phyloP scores from a whole-genome alignment of 495 filamentous ascomycete genomes.

The Penicillium robsamsonii region DNA sequence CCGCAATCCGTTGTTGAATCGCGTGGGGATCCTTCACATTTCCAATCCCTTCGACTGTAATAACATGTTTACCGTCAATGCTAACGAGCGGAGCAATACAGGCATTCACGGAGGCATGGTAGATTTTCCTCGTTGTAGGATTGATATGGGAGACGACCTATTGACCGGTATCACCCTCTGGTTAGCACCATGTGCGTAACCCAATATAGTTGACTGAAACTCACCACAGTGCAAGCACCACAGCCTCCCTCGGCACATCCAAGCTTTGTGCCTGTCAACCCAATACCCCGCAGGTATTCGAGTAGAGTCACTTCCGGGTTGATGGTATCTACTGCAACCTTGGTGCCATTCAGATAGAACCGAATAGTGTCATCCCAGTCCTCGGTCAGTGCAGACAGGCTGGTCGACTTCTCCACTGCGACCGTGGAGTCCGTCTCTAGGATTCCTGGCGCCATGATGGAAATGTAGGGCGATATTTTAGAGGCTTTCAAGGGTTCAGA shows the following conservation, averaged over 20 bases:
- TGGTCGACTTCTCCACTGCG: slow-evolving; percentile 37
- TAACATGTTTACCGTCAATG: slow-evolving; percentile 96
- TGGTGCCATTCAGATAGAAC: slow-evolving; percentile 97
- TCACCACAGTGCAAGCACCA: slow-evolving; percentile 92
- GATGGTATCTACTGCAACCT: slow-evolving; percentile 73
- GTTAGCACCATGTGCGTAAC: neutral
- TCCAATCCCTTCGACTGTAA: slow-evolving; percentile 97
- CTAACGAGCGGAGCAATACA: slow-evolving; percentile 90
- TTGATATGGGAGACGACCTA: slow-evolving; percentile 87
- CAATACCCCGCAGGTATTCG: slow-evolving; percentile 87
- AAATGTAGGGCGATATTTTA: neutral
- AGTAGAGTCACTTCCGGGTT: slow-evolving; percentile 92
- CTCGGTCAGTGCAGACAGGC: slow-evolving; percentile 56
- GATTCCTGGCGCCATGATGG: slow-evolving; percentile 62
- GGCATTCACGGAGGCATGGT: slow-evolving; percentile 91
- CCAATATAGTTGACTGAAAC: slow-evolving; percentile 19
- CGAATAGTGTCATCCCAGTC: slow-evolving; percentile 67
- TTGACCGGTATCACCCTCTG: neutral
- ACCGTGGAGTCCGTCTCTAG: slow-evolving; percentile 47
- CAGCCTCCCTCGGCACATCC: slow-evolving; percentile 94
- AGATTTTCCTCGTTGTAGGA: slow-evolving; percentile 83
- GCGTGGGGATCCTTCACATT: slow-evolving; percentile 85
- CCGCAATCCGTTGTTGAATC: slow-evolving; percentile 83
- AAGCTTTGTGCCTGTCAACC: slow-evolving; percentile 73
- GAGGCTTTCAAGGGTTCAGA: slow-evolving; percentile 12